Evolutionary conservation across 164 flowering plant species (phyloP), one percentile per base, ranked within the genome.

Genomic region (Umbellularia californica): DNA sequence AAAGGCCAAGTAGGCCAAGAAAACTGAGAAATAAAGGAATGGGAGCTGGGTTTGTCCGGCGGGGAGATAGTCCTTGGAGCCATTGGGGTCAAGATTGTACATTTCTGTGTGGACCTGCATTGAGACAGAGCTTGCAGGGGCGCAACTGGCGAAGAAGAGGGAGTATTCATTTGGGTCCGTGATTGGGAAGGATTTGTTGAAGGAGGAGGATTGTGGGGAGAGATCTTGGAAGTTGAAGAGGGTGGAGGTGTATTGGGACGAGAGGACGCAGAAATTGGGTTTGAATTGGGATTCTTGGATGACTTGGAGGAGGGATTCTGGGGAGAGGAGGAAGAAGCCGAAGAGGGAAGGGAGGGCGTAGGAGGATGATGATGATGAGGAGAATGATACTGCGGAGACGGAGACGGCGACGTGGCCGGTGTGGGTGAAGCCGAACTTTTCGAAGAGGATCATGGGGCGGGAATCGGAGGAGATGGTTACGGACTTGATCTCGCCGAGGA

Each of bases 1-100:
- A 69, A 90, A 89, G 1, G 22, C 87, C 9, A 84, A 14, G 72
- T 91, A 93, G 0, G 77, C 75, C n/a, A 89, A 9, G 19, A 82
- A 85, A 78, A 88, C 90, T 22, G 84, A 5, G 72, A 81, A 78
- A 74, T 79, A 91, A 23, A 93, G 78, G 6, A 81, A 19, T 0
- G 98, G 98, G 3, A 93, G 81, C 80, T 88, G 94, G 2, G 96
- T 93, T 64, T 83, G 84, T n/a, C 98, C 98, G 24, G 95, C 95
- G 2, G 97, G 83, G 58, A 93, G 89, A 73, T 64, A 93, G 41
- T 91, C 96, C 76, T 19, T 81, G 74, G 51, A 62, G 23, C n/a
- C 35, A 17, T 23, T 10, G 35, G 35, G 35, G 7, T 73, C 75
- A 35, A 73, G 70, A 30, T 93, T 93, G 81, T 85, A 93, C 51